Conservation (phyloP, 768 basidiomycete genomes). For the Hygrocybe coccinea region DNA sequence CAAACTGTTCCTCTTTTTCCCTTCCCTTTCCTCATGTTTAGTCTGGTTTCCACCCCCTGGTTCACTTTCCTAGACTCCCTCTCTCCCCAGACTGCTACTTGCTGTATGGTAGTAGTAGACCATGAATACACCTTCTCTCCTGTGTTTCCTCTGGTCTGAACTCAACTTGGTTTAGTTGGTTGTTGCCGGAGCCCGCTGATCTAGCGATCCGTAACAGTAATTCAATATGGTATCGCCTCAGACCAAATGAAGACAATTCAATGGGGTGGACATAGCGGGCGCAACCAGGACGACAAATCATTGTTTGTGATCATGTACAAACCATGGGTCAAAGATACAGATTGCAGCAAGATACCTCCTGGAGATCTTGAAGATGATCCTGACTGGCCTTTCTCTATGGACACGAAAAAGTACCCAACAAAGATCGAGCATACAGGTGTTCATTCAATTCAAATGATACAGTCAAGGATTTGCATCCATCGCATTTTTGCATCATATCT, state of each 20-base stretch:
- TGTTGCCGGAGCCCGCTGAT: no score
- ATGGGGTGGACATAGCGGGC: conserved; percentile 18
- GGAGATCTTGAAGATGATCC: not conserved
- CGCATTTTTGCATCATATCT: not conserved
- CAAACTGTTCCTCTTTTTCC: no score
- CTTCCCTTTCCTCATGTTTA: no score
- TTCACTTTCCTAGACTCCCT: no score
- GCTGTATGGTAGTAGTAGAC: no score
- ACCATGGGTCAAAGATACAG: conserved; percentile 10
- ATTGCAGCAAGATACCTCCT: not conserved
- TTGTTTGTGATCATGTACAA: conserved; percentile 20
- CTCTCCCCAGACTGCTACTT: no score
- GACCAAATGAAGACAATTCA: conserved; percentile 10
- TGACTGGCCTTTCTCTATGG: not conserved
- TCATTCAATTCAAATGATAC: not conserved
- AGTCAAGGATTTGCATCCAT: not conserved
- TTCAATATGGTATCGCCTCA: conserved; percentile 17
- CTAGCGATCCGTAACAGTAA: no score
- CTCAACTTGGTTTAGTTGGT: no score
- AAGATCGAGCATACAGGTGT: not conserved
- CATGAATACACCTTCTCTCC: no score
- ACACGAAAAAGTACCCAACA: not conserved
- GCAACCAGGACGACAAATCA: not conserved
- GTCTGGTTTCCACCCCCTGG: no score
- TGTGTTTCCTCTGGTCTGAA: no score